Percentiles rank a stretch among this genome's conserved stretches.
Conservation (phyloP, 2,329 filamentous ascomycete genomes). For the Ploettnerulaceae sp. region DNA sequence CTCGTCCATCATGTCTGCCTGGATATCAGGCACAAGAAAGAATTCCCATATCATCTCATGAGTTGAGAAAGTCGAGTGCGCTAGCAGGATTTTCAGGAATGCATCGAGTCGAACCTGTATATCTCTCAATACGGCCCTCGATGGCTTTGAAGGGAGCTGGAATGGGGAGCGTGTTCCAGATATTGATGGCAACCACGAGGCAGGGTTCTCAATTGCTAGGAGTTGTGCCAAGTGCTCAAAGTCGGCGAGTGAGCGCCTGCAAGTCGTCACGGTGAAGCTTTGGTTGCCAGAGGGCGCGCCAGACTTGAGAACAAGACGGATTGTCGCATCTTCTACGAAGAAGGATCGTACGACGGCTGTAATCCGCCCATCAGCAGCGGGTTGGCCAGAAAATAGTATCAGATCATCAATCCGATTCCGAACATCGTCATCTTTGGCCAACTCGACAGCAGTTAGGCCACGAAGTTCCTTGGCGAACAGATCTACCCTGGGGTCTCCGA, state of each 20-base stretch:
- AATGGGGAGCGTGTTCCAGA: conserved; percentile 79
- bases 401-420: conserved; percentile 95
- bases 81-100: conserved; percentile 80
- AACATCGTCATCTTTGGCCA: conserved; percentile 97
- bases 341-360: conserved; percentile 93
- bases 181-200: conserved; percentile 86
- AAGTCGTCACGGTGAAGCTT: conserved; percentile 91
- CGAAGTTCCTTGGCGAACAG: conserved; percentile 76
- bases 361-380: conserved; percentile 71
- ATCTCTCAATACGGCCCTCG: conserved; percentile 78
- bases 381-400: conserved; percentile 70
- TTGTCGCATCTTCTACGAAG: conserved; percentile 93
- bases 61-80: conserved; percentile 87
- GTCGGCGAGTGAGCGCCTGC: conserved; percentile 77
- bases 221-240: conserved; percentile 87
- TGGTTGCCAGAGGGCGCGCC: conserved; percentile 77
- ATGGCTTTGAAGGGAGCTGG: conserved; percentile 88
- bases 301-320: conserved; percentile 90
- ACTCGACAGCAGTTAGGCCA: conserved; percentile 87
- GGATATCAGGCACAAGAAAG: conserved; percentile 91
- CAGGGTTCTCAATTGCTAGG: conserved; percentile 83
- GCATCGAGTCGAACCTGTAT: conserved; percentile 81
- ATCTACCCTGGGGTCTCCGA: conserved; percentile 83
- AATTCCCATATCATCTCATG: conserved; percentile 99
- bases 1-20: conserved; percentile 83